Evolutionary conservation across 129 eudicot genomes (phyloP).

Genomic region (Flaveria ramosissima): DNA sequence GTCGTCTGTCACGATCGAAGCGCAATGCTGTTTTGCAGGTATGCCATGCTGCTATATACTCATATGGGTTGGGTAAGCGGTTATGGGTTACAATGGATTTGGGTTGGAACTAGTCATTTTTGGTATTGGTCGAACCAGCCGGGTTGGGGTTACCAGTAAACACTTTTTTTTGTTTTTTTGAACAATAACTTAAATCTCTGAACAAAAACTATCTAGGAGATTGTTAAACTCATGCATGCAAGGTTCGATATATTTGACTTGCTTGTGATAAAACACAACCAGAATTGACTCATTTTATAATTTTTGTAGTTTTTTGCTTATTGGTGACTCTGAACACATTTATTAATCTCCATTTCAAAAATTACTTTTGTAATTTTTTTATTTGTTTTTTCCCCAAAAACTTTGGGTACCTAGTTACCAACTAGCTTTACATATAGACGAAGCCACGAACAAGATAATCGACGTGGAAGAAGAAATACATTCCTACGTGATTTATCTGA

Average conservation of each 20-base stretch:
- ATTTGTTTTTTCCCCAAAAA: background rate
- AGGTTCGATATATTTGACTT: background rate
- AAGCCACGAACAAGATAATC: slow-evolving; percentile 58
- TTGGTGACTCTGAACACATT: background rate
- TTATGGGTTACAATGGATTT: background rate
- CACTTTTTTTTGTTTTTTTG: background rate
- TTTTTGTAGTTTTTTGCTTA: background rate
- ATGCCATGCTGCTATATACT: slow-evolving; percentile 16
- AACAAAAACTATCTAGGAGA: background rate
- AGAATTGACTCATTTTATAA: background rate
- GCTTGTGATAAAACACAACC: background rate
- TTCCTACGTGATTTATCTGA: slow-evolving; percentile 67
- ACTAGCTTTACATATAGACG: slow-evolving; percentile 84
- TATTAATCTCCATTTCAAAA: slow-evolving; percentile 1
- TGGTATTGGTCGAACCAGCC: background rate
- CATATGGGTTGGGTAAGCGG: background rate
- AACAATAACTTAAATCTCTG: background rate
- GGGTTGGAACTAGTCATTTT: background rate
- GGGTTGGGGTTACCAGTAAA: background rate
- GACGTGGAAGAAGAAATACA: slow-evolving; percentile 66
- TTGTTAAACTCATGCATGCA: background rate
- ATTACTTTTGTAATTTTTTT: background rate
- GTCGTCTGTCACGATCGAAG: slow-evolving; percentile 83
- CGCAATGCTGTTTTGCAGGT: slow-evolving; percentile 93
- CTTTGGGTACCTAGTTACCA: slow-evolving; percentile 57